These are phyloP conservation scores for Phytopythium cucurbitacearum DNA, from an alignment of 352 stramenopile genomes.

Conservation along the genomic window DNA sequence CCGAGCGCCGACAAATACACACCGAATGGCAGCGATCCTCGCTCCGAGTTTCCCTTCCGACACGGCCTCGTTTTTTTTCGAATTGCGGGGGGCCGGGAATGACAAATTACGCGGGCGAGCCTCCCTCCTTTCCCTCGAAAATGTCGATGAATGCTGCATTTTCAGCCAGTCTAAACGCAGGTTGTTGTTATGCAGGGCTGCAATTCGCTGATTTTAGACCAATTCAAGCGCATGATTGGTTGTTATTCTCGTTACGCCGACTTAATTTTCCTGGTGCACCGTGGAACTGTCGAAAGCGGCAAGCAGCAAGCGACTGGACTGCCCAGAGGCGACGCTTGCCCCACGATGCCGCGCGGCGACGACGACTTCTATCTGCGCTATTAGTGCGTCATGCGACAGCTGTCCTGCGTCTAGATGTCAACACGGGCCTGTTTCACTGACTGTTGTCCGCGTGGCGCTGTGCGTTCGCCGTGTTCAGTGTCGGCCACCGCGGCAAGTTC, in stretches of 20 bases:
- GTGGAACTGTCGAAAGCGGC: slow-evolving; percentile 2
- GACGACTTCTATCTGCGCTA: slow-evolving; percentile 89
- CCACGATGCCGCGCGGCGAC: slow-evolving; percentile 44
- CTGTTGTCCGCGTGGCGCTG: not conserved
- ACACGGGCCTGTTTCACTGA: not conserved
- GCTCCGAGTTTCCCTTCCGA: no score
- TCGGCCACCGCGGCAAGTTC: slow-evolving; percentile 95
- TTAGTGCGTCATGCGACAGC: slow-evolving; percentile 48
- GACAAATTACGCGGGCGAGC: not conserved
- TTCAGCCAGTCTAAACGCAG: slow-evolving; percentile 4
- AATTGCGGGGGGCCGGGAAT: slow-evolving; percentile 4
- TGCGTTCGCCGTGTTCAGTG: slow-evolving; percentile 33
- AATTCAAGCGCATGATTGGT: slow-evolving; percentile 14
- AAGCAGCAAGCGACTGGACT: not conserved
- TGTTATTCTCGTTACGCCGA: slow-evolving; percentile 11
- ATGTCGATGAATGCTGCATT: not conserved
- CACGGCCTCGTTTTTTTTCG: not conserved
- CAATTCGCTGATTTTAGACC: no score
- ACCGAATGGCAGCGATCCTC: no score
- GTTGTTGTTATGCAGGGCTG: no score
- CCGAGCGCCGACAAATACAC: not conserved
- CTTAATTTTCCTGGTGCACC: not conserved
- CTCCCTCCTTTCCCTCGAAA: not conserved
- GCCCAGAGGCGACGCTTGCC: not conserved
- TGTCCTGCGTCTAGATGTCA: not conserved